phyloP scores from a whole-genome alignment of 2,329 filamentous ascomycete species.

The Paecilomyces formosus region DNA sequence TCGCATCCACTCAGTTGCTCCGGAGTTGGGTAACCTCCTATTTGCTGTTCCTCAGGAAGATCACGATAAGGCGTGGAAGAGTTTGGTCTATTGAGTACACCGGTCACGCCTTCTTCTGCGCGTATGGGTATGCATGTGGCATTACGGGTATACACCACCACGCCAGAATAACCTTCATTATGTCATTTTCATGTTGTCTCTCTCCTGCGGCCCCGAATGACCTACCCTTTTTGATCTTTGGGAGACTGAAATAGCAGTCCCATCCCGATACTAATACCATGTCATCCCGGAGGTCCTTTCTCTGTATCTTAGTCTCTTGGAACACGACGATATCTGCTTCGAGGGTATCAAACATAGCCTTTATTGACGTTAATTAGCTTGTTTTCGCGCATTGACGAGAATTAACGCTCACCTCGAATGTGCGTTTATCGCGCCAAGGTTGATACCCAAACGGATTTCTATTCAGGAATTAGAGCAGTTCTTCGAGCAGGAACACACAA shows the following conservation, averaged over 20 bases:
- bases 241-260: slow-evolving; percentile 94
- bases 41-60: slow-evolving; percentile 64
- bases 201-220: neutral
- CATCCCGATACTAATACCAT: slow-evolving; percentile 93
- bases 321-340: slow-evolving; percentile 90
- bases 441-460: slow-evolving; percentile 80
- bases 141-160: slow-evolving; percentile 91
- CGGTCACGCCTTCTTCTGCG: slow-evolving; percentile 90
- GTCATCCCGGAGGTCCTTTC: slow-evolving; percentile 84
- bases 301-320: slow-evolving; percentile 94
- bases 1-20: slow-evolving; percentile 56
- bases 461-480: slow-evolving; percentile 1
- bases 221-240: slow-evolving; percentile 83
- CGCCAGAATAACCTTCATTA: slow-evolving; percentile 76
- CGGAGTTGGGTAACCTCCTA: slow-evolving; percentile 77
- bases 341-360: slow-evolving; percentile 91
- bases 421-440: slow-evolving; percentile 67
- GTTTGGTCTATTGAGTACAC: slow-evolving; percentile 66
- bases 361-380: slow-evolving; percentile 1
- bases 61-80: slow-evolving; percentile 65
- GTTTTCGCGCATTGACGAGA: neutral
- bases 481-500: neutral
- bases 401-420: slow-evolving; percentile 52
- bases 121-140: slow-evolving; percentile 75
- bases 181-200: slow-evolving; percentile 5